Base-by-base conservation (phyloP, 768 basidiomycete species). In the Stropharia rugosoannulata region DNA sequence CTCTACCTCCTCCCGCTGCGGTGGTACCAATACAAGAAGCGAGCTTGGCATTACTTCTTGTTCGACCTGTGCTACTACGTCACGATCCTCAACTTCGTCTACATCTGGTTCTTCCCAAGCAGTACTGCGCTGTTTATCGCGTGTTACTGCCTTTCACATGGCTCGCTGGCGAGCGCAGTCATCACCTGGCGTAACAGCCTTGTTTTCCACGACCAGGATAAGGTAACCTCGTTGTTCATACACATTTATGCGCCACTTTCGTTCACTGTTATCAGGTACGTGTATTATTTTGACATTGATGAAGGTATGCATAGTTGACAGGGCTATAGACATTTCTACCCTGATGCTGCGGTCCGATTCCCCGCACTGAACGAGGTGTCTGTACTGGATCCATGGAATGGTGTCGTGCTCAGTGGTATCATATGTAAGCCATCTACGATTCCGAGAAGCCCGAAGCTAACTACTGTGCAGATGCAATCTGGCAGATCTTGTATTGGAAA, bases 101-200 rank as follows among this genome's bases (percentile, higher is more conserved):
- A 86, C 76, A 79, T 99, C 62, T 99, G 95, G 95, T 62, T 93
- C 43, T 74, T 96, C 59, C 96, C 97, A 0, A 74, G 77, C 4
- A 93, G 81, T 55, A 75, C 87, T 5, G 75, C 83, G 2, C 79
- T 98, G 15, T 98, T 96, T 72, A 83, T 93, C 48, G 92, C 95
- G 4, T 95, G 93, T 65, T 98, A 97, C 66, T 91, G 92, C 61
- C 80, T 98, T 22, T 90, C 93, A 0, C 88, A 97, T 67, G 97
- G 95, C 0, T 83, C 90, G 0, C 81, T 97, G 32, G 95, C 93
- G 0, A 93, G 90, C 49, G 95, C 96, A 0, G 95, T 98, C 47
- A 92, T 98, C 62, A 98, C 96, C 9, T 99, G 97, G 97, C 82
- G 97, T 58, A 99, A 99, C 66, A 95, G 93, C 61, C 84, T 99